Evolutionary conservation across 2,329 filamentous ascomycete species (phyloP).

Genomic region (Pseudogymnoascus sp.): DNA sequence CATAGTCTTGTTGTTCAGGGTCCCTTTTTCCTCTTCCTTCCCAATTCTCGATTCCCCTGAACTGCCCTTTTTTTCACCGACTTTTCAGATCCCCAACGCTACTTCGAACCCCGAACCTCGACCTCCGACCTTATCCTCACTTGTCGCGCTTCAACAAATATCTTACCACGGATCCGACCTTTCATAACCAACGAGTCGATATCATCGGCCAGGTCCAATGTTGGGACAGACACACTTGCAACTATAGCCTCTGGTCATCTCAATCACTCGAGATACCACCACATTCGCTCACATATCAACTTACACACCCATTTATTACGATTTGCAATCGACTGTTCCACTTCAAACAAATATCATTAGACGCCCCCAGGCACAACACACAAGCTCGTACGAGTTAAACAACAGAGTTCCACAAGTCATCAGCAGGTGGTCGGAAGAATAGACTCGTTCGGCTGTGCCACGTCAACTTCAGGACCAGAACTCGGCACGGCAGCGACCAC

Average conservation of each 20-base stretch:
- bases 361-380: slow-evolving; percentile 1
- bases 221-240: background rate
- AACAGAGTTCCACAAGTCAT: background rate
- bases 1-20: background rate
- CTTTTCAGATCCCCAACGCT: slow-evolving; percentile 1
- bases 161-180: background rate
- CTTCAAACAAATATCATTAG: slow-evolving; percentile 6
- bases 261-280: background rate
- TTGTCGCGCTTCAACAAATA: background rate
- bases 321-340: background rate
- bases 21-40: background rate
- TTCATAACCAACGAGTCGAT: background rate
- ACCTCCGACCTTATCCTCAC: background rate
- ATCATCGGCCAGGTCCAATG: background rate
- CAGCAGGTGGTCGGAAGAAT: background rate
- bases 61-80: background rate
- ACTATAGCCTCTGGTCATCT: background rate
- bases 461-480: slow-evolving; percentile 5
- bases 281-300: slow-evolving; percentile 1
- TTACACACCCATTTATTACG: background rate
- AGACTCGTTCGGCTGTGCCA: slow-evolving; percentile 5
- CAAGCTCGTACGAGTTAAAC: background rate
- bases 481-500: background rate
- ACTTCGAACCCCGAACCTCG: slow-evolving; percentile 3
- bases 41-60: background rate